Conservation (phyloP, 129 eudicot species). For the Flaveria robusta region DNA sequence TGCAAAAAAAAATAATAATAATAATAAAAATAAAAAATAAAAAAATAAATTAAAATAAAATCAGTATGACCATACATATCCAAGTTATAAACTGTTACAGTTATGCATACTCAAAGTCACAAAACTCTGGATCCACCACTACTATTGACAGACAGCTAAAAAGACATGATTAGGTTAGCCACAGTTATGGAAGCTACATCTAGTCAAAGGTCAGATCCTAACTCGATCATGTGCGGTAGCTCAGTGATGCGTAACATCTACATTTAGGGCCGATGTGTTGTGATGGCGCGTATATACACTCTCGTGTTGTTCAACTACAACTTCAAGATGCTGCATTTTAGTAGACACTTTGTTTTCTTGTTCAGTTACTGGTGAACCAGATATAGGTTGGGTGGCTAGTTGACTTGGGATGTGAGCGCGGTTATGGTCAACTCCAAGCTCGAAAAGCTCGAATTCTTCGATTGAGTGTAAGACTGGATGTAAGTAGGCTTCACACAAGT, state of each 20-base stretch:
- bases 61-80: no score
- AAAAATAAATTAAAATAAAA: no score
- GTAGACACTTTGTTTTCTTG: constrained; percentile 41
- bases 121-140: not conserved
- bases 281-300: constrained; percentile 18
- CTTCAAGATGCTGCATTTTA: constrained; percentile 34
- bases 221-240: not conserved
- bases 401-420: constrained; percentile 39
- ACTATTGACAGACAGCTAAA: not conserved
- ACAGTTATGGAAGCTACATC: constrained; percentile 21
- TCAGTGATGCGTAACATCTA: constrained; percentile 21
- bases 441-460: constrained; percentile 71
- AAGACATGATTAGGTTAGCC: constrained; percentile 12
- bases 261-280: constrained; percentile 1
- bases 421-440: constrained; percentile 54
- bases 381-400: constrained; percentile 38
- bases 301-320: constrained; percentile 31
- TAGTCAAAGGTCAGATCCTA: constrained; percentile 20
- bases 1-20: no score
- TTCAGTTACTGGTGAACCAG: constrained; percentile 39
- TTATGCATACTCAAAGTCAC: not conserved
- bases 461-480: constrained; percentile 80
- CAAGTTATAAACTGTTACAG: not conserved
- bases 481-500: constrained; percentile 72
- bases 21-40: no score